A percentile compares a stretch with the other conserved stretches of the same genome.
phyloP scores from a whole-genome alignment of 1,139 yeast genomes.

The Pichia sp. region DNA sequence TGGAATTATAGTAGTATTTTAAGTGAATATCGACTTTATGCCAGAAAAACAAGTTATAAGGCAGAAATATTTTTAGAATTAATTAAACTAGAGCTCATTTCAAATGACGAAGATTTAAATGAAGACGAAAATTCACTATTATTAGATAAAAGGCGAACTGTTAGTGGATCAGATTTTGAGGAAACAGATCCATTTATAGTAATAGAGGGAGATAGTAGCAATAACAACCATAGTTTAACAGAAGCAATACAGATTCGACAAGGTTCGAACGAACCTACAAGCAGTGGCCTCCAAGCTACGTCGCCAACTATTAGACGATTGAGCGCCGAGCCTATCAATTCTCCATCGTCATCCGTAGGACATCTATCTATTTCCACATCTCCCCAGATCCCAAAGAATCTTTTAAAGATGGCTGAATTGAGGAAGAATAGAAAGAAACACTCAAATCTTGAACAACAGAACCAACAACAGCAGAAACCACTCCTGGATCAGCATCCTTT shows the following conservation, averaged over 20 bases:
- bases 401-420: constrained; percentile 50
- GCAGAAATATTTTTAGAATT: constrained; percentile 81
- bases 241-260: constrained; percentile 4
- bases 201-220: too few species aligned
- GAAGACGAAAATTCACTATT: not conserved
- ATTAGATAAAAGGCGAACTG: too few species aligned
- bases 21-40: constrained; percentile 74
- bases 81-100: constrained; percentile 48
- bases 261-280: not conserved
- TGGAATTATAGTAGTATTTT: constrained; percentile 85
- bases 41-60: constrained; percentile 65
- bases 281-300: not conserved
- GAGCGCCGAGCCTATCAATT: constrained; percentile 3
- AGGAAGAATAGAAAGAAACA: constrained; percentile 36
- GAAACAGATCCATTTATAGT: too few species aligned
- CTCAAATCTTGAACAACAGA: constrained; percentile 3
- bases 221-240: not conserved
- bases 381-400: constrained; percentile 60
- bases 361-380: constrained; percentile 45
- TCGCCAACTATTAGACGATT: constrained; percentile 3
- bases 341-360: constrained; percentile 13
- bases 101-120: constrained; percentile 30
- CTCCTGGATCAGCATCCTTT: not conserved
- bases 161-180: too few species aligned
- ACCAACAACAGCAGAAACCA: not conserved